A percentile compares a stretch with the other conserved stretches of the same genome.
These are phyloP conservation scores for Thermothielavioides terrestris DNA, from an alignment of 495 filamentous ascomycete genomes.

Conservation along the genomic window DNA sequence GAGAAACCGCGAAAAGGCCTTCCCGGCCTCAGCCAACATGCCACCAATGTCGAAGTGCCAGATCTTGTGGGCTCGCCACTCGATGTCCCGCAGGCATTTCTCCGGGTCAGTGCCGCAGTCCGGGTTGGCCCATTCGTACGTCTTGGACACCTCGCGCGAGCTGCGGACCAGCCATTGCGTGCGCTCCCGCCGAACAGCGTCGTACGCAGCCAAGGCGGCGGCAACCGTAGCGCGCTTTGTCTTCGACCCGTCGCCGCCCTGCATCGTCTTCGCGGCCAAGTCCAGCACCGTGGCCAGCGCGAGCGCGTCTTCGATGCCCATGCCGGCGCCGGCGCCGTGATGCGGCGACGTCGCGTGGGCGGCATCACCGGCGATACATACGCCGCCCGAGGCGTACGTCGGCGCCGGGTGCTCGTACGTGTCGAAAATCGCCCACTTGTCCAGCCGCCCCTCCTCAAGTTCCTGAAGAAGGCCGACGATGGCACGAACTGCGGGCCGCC, in stretches of 20 bases:
- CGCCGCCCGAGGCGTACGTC: conserved; percentile 20
- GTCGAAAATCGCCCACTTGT: conserved; percentile 37
- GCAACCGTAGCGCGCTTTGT: neutral
- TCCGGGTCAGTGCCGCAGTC: conserved; percentile 18
- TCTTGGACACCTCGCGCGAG: conserved; percentile 19
- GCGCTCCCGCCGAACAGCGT: conserved; percentile 15
- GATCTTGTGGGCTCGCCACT: conserved; percentile 25
- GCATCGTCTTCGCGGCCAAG: conserved; percentile 1
- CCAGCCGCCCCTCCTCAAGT: conserved; percentile 9
- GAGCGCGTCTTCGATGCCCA: conserved; percentile 33
- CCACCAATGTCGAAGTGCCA: conserved; percentile 22
- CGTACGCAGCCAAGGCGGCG: conserved; percentile 12
- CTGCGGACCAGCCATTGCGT: conserved; percentile 32
- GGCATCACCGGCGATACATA: conserved; percentile 35
- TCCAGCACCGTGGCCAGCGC: conserved; percentile 14
- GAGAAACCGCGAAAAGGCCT: neutral
- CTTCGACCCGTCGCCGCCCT: neutral
- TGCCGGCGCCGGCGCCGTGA: conserved; percentile 36
- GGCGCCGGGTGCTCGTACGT: conserved; percentile 16
- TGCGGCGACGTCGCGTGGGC: conserved; percentile 39
- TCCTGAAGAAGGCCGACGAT: conserved; percentile 19
- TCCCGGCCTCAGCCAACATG: neutral
- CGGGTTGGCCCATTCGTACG: conserved; percentile 26
- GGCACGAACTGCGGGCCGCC: conserved; percentile 12
- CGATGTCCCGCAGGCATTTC: conserved; percentile 26